Evolutionary conservation across 768 basidiomycete genomes (phyloP).

Genomic region (Tylopilus felleus): DNA sequence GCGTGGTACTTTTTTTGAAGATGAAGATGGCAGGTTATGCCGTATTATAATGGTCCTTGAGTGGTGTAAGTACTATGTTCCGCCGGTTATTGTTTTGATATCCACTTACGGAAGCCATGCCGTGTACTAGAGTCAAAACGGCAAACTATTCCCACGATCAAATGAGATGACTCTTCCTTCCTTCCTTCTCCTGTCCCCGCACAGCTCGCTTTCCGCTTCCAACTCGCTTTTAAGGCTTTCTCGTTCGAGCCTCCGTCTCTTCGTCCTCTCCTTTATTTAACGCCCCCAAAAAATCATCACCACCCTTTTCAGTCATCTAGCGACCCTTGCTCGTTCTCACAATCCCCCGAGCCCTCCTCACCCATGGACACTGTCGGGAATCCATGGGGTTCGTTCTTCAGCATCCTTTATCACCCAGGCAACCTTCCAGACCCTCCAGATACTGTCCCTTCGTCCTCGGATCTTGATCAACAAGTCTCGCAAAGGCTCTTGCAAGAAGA

Average conservation of each 20-base stretch:
- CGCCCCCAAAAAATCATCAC: background rate
- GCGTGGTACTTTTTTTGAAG: background rate
- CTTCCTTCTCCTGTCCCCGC: slow-evolving; percentile 17
- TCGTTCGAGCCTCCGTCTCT: background rate
- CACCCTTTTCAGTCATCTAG: background rate
- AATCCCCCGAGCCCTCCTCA: slow-evolving; percentile 1
- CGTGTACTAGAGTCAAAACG: background rate
- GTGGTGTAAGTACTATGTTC: too few species aligned
- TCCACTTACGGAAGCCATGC: too few species aligned
- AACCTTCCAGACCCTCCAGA: background rate
- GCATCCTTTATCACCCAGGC: background rate
- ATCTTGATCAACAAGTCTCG: slow-evolving; percentile 29
- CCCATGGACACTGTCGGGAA: slow-evolving; percentile 4
- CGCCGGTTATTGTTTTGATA: background rate
- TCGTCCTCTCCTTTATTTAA: slow-evolving; percentile 2
- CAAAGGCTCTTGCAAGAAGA: slow-evolving; percentile 14
- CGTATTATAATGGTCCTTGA: background rate
- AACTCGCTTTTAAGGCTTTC: background rate
- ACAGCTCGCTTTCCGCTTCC: background rate
- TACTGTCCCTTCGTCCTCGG: slow-evolving; percentile 11
- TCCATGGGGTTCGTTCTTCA: slow-evolving; percentile 11
- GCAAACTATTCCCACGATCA: slow-evolving; percentile 13
- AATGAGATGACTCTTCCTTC: slow-evolving; percentile 17
- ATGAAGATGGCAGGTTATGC: background rate
- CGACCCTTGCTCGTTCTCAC: slow-evolving; percentile 10